phyloP scores from a whole-genome alignment of 352 stramenopile genomes.

The Phytophthora cryptogea region DNA sequence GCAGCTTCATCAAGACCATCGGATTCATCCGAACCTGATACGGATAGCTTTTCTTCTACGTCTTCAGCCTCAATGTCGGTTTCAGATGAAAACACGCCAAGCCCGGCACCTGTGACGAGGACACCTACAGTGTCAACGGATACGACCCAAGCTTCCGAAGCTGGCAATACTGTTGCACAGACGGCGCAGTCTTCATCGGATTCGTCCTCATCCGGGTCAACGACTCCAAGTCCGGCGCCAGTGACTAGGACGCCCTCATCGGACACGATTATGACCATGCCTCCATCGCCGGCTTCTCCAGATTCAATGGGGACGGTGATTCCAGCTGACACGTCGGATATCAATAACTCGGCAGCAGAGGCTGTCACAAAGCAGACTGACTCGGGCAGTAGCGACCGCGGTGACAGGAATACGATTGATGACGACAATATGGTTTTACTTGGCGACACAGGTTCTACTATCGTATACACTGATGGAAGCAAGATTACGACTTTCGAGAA shows the following conservation, averaged over 20 bases:
- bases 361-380: conserved; percentile 28
- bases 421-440: conserved; percentile 31
- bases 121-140: conserved; percentile 13
- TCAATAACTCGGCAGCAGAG: conserved; percentile 35
- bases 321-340: conserved; percentile 31
- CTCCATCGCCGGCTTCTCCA: conserved; percentile 19
- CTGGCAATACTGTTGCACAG: conserved; percentile 19
- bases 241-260: conserved; percentile 23
- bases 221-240: conserved; percentile 26
- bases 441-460: conserved; percentile 36
- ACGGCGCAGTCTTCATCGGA: conserved; percentile 17
- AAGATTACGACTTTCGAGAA: conserved; percentile 43
- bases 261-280: conserved; percentile 17
- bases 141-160: conserved; percentile 14
- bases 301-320: conserved; percentile 40
- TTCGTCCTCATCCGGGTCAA: conserved; percentile 6
- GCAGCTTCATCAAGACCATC: conserved; percentile 18
- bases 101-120: conserved; percentile 40
- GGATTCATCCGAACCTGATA: conserved; percentile 11
- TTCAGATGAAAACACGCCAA: conserved; percentile 29
- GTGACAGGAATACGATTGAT: conserved; percentile 26
- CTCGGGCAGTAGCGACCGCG: conserved; percentile 26
- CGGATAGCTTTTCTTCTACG: conserved; percentile 2
- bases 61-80: background rate
- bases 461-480: conserved; percentile 43